A percentile compares a stretch with the other conserved stretches of the same genome.
phyloP scores from a whole-genome alignment of 306 rosid genomes.

The Pyrus communis region DNA sequence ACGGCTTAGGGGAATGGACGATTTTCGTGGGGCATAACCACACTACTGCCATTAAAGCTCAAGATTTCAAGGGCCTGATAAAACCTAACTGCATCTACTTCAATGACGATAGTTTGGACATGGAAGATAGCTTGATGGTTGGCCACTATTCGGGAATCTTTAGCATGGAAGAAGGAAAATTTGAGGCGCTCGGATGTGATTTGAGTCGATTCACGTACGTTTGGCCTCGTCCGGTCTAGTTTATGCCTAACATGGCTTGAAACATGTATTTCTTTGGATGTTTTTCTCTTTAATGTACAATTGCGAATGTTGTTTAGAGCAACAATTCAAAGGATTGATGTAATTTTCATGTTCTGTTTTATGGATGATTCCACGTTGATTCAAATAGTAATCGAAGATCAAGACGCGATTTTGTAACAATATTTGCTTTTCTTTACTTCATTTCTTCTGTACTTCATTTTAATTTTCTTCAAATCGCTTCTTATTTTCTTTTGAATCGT shows the following conservation, averaged over 20 bases:
- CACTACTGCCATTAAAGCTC: neutral
- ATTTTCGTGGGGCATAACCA: neutral
- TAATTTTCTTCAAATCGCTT: too few relatives aligned
- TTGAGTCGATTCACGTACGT: neutral
- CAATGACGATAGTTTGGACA: neutral
- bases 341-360: neutral
- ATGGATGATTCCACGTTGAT: neutral
- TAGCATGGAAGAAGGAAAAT: neutral
- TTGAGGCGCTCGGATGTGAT: neutral
- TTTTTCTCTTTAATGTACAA: neutral
- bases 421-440: too few relatives aligned
- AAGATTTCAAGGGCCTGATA: neutral
- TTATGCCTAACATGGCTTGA: neutral
- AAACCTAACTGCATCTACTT: neutral
- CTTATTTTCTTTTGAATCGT: neutral
- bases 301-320: too few relatives aligned
- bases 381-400: neutral
- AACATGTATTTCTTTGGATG: neutral
- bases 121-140: neutral
- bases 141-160: neutral
- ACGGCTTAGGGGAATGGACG: neutral
- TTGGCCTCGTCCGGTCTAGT: neutral
- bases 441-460: too few relatives aligned
- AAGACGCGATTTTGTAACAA: too few relatives aligned
- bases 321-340: too few relatives aligned